Percentiles rank a stretch among this genome's conserved stretches.
These are phyloP conservation scores for Physcia stellaris DNA, from an alignment of 495 filamentous ascomycete species.

Conservation along the genomic window DNA sequence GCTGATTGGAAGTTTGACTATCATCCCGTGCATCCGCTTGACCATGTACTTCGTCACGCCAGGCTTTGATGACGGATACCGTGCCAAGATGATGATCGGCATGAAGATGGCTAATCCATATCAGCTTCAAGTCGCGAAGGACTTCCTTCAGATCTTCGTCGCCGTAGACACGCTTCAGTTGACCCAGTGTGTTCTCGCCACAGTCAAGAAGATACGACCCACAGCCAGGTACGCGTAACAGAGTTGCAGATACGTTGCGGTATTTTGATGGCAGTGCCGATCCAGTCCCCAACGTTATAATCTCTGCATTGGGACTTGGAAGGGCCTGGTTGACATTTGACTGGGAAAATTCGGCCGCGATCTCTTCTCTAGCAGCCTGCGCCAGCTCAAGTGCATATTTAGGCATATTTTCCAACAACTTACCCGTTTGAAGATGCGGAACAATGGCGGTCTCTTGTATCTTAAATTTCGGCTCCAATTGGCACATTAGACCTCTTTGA, in stretches of 20 bases:
- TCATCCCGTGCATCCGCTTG: constrained; percentile 6
- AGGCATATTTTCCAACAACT: constrained; percentile 24
- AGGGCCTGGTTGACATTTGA: constrained; percentile 33
- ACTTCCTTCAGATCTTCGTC: constrained; percentile 49
- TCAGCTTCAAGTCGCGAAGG: constrained; percentile 60
- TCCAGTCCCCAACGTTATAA: constrained; percentile 81
- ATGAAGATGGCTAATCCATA: constrained; percentile 93
- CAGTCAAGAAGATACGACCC: constrained; percentile 83
- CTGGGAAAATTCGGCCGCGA: constrained; percentile 25
- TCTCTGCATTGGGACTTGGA: constrained; percentile 59
- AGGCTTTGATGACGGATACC: constrained; percentile 61
- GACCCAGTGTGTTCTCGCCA: constrained; percentile 89
- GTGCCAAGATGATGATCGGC: constrained; percentile 93
- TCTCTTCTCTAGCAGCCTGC: constrained; percentile 26
- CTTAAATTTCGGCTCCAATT: constrained; percentile 51
- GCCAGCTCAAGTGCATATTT: constrained; percentile 36
- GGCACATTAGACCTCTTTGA: constrained; percentile 38
- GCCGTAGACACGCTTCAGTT: constrained; percentile 61
- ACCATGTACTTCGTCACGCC: constrained; percentile 43
- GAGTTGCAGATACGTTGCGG: constrained; percentile 83
- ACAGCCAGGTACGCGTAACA: constrained; percentile 67
- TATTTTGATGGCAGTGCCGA: constrained; percentile 82
- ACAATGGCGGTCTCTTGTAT: constrained; percentile 35
- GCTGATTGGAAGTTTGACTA: background rate
- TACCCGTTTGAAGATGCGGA: constrained; percentile 37